Evolutionary conservation across 2,329 filamentous ascomycete species (phyloP), one percentile per base, ranked within the genome.

Genomic region (Scedosporium apiospermum): DNA sequence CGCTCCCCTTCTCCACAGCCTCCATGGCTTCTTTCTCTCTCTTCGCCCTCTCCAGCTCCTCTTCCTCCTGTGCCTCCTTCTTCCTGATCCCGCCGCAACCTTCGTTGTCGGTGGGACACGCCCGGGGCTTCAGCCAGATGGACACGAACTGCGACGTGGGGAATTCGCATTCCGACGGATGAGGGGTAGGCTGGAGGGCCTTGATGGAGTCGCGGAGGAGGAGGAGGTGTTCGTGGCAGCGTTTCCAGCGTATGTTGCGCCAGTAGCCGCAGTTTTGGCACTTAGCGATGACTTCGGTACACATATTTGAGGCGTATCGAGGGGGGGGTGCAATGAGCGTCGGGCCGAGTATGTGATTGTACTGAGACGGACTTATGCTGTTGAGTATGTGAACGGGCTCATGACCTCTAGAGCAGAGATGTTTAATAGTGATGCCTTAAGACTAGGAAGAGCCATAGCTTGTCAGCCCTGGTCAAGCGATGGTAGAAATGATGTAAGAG

Each of bases 171-270:
- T 7, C 21, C 58, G 42, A 51, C 5, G 58, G 57, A 55, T 58
- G 41, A 41, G 64, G 34, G 10, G 27, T 46, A 3, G 34, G 23
- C 18, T 10, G 6, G 16, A 61, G 44, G 1, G 9, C 14, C 41
- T 49, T 59, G 46, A 65, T 61, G 16, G 62, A 34, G 30, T 55
- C 42, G 16, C 57, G 46, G 51, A 55, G 66, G 55, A n/a, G 41
- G 60, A 30, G 44, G 30, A 63, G 16, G 60, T 64, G 65, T 14
- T 53, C 38, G 10, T 41, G 27, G 44, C 66, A 67, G 26, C 30
- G 65, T 2, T 63, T 51, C 58, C 63, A 67, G 63, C 61, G 44
- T 23, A 67, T 66, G 57, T 64, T 58, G 30, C 66, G 65, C 30
- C 62, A 23, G 53, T 64, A 64, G 7, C 64, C 63, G 61, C 66